Evolutionary conservation across 352 stramenopile species (phyloP).

Genomic region (Globisporangium emineosum): DNA sequence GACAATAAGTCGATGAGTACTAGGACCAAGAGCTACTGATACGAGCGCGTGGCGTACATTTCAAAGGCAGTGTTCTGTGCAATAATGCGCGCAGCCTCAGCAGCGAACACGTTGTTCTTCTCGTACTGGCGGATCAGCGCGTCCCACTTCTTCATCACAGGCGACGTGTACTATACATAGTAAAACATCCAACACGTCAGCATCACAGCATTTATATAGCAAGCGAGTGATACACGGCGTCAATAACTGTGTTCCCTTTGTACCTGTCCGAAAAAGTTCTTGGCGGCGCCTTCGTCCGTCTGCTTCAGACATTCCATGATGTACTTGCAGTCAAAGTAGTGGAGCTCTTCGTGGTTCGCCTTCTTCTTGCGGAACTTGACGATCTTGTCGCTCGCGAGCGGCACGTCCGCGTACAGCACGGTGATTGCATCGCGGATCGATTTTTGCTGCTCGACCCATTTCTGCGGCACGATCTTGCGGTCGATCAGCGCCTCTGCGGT

Average conservation of each 20-base stretch:
- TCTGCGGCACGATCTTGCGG: conserved; percentile 61
- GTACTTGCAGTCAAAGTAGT: conserved; percentile 80
- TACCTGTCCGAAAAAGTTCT: conserved; percentile 81
- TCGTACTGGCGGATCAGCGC: conserved; percentile 71
- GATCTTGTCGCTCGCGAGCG: conserved; percentile 39
- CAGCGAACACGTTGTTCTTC: conserved; percentile 76
- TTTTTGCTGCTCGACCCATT: conserved; percentile 69
- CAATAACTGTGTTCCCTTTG: background rate
- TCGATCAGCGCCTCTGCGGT: conserved; percentile 65
- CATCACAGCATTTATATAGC: background rate
- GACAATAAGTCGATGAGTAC: background rate
- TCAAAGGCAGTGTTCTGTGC: conserved; percentile 75
- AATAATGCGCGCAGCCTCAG: conserved; percentile 69
- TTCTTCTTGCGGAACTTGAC: conserved; percentile 45
- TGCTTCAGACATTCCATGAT: conserved; percentile 55
- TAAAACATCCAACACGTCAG: background rate
- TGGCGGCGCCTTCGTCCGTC: conserved; percentile 52
- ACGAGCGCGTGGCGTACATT: conserved; percentile 36
- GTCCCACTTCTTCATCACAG: conserved; percentile 65
- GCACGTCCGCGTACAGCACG: conserved; percentile 51
- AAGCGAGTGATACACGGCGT: background rate
- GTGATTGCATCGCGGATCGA: conserved; percentile 58
- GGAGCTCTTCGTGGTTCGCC: conserved; percentile 49
- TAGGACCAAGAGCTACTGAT: background rate
- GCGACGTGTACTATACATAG: conserved; percentile 66